Evolutionary conservation across 2,329 filamentous ascomycete genomes (phyloP), one percentile per base, ranked within the genome.

Genomic region (Ascochyta viciae-villosae): DNA sequence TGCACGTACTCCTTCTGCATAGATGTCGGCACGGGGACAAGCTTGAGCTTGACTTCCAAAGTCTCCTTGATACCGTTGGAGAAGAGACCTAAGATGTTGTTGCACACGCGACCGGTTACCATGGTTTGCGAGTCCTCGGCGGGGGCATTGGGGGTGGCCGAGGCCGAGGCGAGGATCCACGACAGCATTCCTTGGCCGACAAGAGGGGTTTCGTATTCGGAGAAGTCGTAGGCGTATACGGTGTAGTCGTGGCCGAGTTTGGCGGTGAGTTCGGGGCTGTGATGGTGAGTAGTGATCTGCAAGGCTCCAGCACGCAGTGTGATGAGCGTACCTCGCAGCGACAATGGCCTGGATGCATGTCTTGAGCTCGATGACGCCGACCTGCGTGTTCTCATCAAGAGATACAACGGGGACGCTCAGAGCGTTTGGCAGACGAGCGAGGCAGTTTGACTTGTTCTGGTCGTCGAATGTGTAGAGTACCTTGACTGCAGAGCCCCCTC

Each of bases 221-320:
- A 97, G 76, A 94, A 98, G 76, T 99, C 95, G 79, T 92, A 91
- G 27, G 94, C 92, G 77, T 99, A 99, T 53, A 99, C 88, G n/a
- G 92, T 95, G 78, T 95, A 99, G 78, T 99, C 93, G 76, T 85
- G 79, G 78, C 89, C 83, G 57, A 89, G 73, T 81, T 89, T 81
- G 71, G 86, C 85, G 42, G 92, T 81, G 41, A 99, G 84, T 78
- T 99, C 95, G 34, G 95, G 95, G 73, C 95, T 98, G 79, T 85
- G 50, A 46, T 43, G 49, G 66, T 68, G 60, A 69, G 68, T 54
- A 58, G 3, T 29, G 41, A 19, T 27, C 27, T 42, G 16, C 8
- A 34, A 27, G 26, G 35, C 46, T 48, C 52, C 48, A 58, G 58
- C 60, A 48, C 44, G 39, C 40, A 44, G 23, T 22, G 22, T 34